These are phyloP conservation scores for Russula sp. DNA, from an alignment of 768 basidiomycete genomes.

Conservation along the genomic window DNA sequence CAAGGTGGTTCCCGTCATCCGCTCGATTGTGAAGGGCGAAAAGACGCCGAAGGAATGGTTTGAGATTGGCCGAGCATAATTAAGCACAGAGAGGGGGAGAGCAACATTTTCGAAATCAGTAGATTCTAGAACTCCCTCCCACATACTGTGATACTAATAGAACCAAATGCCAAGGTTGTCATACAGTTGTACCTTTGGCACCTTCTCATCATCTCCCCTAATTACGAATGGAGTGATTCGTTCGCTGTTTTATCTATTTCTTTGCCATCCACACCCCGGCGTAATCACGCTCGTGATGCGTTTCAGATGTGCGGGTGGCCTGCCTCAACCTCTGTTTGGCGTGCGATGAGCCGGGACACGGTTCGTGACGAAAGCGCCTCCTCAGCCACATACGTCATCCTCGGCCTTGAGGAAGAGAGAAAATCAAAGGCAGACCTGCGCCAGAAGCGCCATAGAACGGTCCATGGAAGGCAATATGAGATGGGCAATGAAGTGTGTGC, in stretches of 20 bases:
- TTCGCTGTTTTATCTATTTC: neutral
- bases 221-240: neutral
- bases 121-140: neutral
- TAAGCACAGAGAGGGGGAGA: too few relatives aligned
- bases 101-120: neutral
- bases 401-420: neutral
- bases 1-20: slow-evolving; percentile 51
- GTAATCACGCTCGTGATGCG: neutral
- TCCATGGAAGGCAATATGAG: neutral
- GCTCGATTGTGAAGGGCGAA: slow-evolving; percentile 63
- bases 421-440: neutral
- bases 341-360: neutral
- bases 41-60: slow-evolving; percentile 50
- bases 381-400: slow-evolving; percentile 13
- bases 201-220: too few relatives aligned
- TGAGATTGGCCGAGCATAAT: slow-evolving; percentile 15
- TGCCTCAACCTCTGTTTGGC: neutral
- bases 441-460: neutral
- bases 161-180: neutral
- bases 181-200: neutral
- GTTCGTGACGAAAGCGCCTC: neutral
- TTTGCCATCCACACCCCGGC: too few relatives aligned
- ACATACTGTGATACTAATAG: neutral
- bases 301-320: neutral
- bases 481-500: neutral